These are phyloP conservation scores for Ceratocystis cacaofunesta DNA, from an alignment of 2,329 filamentous ascomycete genomes.

Conservation along the genomic window DNA sequence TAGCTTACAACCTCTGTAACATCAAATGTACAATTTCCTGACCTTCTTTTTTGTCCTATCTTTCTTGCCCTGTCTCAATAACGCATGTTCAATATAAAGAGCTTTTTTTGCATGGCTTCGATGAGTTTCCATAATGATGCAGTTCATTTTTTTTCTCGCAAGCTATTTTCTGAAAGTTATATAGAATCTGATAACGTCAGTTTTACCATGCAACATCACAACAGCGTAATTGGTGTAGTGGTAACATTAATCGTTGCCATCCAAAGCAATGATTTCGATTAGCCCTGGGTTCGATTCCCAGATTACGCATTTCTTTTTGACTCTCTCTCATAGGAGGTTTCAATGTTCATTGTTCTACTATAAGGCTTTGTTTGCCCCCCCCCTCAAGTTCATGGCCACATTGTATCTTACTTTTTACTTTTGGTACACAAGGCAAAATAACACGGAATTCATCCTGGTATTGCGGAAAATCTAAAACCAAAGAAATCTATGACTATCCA, in stretches of 20 bases:
- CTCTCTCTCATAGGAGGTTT: too few species aligned
- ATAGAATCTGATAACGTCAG: background rate
- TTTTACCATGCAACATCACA: background rate
- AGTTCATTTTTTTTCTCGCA: background rate
- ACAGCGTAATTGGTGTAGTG: constrained; percentile 9
- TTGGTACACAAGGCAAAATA: background rate
- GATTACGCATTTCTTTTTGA: background rate
- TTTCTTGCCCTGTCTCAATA: background rate
- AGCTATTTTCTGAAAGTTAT: too few species aligned
- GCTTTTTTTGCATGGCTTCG: background rate
- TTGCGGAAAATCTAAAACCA: background rate
- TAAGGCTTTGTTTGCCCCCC: too few species aligned
- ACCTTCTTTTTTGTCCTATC: background rate
- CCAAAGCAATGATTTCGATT: constrained; percentile 9
- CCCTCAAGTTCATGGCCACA: too few species aligned
- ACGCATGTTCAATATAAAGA: background rate
- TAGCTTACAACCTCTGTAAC: constrained; percentile 4
- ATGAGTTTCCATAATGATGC: background rate
- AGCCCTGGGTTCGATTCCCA: constrained; percentile 11
- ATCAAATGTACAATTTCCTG: constrained; percentile 1
- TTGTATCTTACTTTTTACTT: too few species aligned
- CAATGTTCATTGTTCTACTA: too few species aligned
- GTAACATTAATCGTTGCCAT: constrained; percentile 12
- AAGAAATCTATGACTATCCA: background rate
- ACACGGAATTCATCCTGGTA: background rate